These are phyloP conservation scores for Argentina anserina DNA, from an alignment of 306 rosid species.

Conservation along the genomic window DNA sequence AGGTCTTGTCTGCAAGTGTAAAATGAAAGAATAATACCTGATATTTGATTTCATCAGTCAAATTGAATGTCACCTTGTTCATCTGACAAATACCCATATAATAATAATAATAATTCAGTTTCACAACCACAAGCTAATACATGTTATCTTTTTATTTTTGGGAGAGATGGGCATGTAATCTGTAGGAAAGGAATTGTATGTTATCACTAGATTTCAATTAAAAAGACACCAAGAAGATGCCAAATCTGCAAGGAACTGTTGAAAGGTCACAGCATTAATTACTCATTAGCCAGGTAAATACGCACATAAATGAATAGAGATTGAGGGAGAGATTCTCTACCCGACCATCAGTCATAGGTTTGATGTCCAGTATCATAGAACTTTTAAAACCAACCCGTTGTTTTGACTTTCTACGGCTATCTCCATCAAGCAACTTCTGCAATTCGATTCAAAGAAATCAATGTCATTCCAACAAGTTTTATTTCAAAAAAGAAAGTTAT, in stretches of 20 bases:
- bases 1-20: background rate
- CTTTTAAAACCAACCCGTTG: slow-evolving; percentile 84
- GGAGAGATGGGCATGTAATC: background rate
- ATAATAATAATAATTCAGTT: slow-evolving; percentile 15
- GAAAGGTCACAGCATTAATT: background rate
- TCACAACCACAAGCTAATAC: slow-evolving; percentile 19
- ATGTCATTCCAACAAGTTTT: slow-evolving; percentile 17
- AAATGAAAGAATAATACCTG: slow-evolving; percentile 53
- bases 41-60: slow-evolving; percentile 92
- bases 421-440: slow-evolving; percentile 81
- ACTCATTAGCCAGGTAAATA: background rate
- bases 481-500: background rate
- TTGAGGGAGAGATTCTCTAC: slow-evolving; percentile 39
- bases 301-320: background rate
- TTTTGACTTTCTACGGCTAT: slow-evolving; percentile 59
- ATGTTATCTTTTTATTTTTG: background rate
- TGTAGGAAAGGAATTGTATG: background rate
- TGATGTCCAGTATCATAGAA: slow-evolving; percentile 84
- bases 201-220: background rate
- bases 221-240: background rate
- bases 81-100: slow-evolving; percentile 47
- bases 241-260: too few relatives aligned
- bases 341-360: slow-evolving; percentile 94
- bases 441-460: slow-evolving; percentile 12
- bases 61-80: slow-evolving; percentile 84